Evolutionary conservation across 2,329 filamentous ascomycete genomes (phyloP), one percentile per base, ranked within the genome.

Genomic region (Fusarium incarnatum): DNA sequence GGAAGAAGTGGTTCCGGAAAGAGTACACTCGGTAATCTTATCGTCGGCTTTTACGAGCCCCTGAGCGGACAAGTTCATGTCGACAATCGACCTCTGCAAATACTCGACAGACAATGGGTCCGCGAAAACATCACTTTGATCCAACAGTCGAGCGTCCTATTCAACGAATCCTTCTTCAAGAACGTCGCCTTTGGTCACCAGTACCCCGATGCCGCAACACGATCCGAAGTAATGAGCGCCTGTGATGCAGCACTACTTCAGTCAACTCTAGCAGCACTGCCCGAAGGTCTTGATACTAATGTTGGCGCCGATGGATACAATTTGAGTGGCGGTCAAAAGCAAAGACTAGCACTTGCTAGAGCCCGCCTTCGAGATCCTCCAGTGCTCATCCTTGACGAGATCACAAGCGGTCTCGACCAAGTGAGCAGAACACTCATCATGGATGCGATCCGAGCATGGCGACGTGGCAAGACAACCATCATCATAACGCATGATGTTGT

Each of bases 1-100:
- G 96, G 95, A 0, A 87, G 86, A 73, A 97, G 94, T 75, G 96
- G 96, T 1, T 97, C 93, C 3, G 95, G 95, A 0, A 98, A 98
- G 79, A 97, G 94, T 72, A 98, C 95, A 0, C 76, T 98, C 2
- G 90, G 91, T 2, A 94, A 93, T 75, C 84, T 98, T 1, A 84
- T 98, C 1, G 84, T 94, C 53, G 88, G 90, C 15, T 92, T 97
- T 72, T 97, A 98, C 75, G 83, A 87, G 9, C 88, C 92, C 1
- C 79, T 81, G 0, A 81, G 81, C 0, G 95, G 94, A 0, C 79
- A 86, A 0, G 89, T 98, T 18, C 77, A 85, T 0, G 81, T 98
- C 12, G 94, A 97, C 74, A 89, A 87, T 1, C 77, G 85, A 3
- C 81, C 87, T 0, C 81, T 96, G 4, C 77, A 86, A n/a, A 81